Conservation (phyloP, 2,329 filamentous ascomycete genomes). For the Monosporascus ibericus region DNA sequence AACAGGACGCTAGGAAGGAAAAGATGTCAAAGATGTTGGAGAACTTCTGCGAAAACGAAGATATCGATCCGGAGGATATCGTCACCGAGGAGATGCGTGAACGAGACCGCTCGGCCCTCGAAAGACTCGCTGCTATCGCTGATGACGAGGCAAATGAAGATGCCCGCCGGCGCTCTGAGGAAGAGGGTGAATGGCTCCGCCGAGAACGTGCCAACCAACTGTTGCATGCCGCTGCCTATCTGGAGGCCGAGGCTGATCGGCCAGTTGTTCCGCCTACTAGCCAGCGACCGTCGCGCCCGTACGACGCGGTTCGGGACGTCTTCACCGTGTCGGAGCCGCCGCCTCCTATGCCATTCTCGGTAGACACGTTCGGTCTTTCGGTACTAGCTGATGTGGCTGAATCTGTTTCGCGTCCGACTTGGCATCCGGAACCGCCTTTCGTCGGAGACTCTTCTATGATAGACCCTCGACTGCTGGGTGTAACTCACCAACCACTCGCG, state of each 20-base stretch:
- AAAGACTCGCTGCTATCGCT: conserved; percentile 9
- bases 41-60: conserved; percentile 15
- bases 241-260: conserved; percentile 13
- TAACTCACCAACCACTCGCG: conserved; percentile 10
- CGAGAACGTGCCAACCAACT: conserved; percentile 10
- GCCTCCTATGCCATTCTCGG: conserved; percentile 10
- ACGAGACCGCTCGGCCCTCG: conserved; percentile 16
- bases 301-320: conserved; percentile 39
- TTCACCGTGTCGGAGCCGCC: conserved; percentile 29
- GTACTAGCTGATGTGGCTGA: conserved; percentile 27
- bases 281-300: conserved; percentile 29
- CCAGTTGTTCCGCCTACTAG: conserved; percentile 7
- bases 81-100: conserved; percentile 24
- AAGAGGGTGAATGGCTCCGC: conserved; percentile 3
- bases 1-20: conserved; percentile 16
- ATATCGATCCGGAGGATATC: conserved; percentile 20
- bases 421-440: conserved; percentile 5
- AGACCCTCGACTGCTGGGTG: conserved; percentile 21
- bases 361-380: conserved; percentile 21
- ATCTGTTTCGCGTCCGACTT: conserved; percentile 8
- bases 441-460: conserved; percentile 19
- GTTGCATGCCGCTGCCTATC: conserved; percentile 15
- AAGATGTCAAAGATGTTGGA: conserved; percentile 13
- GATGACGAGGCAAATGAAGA: conserved; percentile 5
- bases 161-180: neutral